Percentiles rank a stretch among this genome's conserved stretches.
Evolutionary conservation across 495 filamentous ascomycete genomes (phyloP).

Genomic region (Arthonia radiata): DNA sequence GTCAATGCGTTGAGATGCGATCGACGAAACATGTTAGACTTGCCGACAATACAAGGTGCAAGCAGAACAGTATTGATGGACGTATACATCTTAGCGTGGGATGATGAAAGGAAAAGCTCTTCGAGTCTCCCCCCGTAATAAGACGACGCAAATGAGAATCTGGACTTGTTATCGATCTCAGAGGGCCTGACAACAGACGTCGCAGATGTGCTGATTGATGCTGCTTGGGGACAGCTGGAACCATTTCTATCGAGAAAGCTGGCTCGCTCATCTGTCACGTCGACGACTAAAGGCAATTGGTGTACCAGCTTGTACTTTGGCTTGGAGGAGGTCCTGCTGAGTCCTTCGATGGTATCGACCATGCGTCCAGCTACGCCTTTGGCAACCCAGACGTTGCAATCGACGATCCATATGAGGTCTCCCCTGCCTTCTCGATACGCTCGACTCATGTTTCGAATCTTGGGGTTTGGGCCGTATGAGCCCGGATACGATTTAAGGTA

Average conservation of each 20-base stretch:
- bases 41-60: constrained; percentile 86
- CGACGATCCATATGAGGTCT: constrained; percentile 82
- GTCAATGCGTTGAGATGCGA: constrained; percentile 72
- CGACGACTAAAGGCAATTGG: constrained; percentile 69
- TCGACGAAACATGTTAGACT: constrained; percentile 93
- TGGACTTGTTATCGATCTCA: no score
- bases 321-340: constrained; percentile 14
- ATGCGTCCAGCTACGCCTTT: constrained; percentile 56
- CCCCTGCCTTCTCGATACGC: constrained; percentile 85
- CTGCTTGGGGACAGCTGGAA: constrained; percentile 4
- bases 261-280: constrained; percentile 25
- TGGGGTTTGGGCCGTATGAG: constrained; percentile 93
- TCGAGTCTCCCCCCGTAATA: constrained; percentile 60
- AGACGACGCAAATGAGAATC: no score
- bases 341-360: constrained; percentile 66
- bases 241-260: no score
- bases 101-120: constrained; percentile 78
- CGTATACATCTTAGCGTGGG: constrained; percentile 94
- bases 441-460: constrained; percentile 90
- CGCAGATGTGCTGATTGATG: constrained; percentile 9
- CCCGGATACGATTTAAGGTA: no score
- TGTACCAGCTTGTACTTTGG: constrained; percentile 84
- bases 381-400: constrained; percentile 90
- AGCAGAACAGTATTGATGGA: constrained; percentile 85
- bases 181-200: neutral